Evolutionary conservation across 2,329 filamentous ascomycete species (phyloP).

Genomic region (Akanthomyces uredinophilus): DNA sequence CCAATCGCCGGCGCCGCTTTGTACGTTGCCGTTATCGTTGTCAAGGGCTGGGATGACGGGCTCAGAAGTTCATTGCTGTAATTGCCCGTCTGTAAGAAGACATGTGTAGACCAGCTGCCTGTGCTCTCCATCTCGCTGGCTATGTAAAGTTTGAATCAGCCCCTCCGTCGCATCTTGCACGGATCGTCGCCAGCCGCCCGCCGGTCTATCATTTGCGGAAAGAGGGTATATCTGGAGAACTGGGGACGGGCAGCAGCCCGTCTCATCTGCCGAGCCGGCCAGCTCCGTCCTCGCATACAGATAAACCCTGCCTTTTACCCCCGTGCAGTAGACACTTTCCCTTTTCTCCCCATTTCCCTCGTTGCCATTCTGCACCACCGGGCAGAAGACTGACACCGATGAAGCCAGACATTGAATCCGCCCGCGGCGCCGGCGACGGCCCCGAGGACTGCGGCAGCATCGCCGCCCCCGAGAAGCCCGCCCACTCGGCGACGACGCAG

Average conservation of each 20-base stretch:
- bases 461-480: not conserved
- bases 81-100: not conserved
- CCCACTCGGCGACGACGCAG: not conserved
- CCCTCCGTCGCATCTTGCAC: not conserved
- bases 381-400: not conserved
- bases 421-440: not conserved
- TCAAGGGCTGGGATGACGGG: not conserved
- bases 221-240: not conserved
- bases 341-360: not conserved
- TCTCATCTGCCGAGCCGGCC: not conserved
- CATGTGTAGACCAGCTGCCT: no score
- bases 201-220: no score
- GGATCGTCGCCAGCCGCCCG: not conserved
- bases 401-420: slow-evolving; percentile 5
- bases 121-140: no score
- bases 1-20: no score
- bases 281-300: not conserved
- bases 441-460: not conserved
- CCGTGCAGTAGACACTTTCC: not conserved
- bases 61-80: not conserved
- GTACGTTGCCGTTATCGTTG: not conserved
- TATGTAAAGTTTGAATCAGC: no score
- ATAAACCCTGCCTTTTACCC: not conserved
- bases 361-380: not conserved
- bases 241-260: not conserved